A percentile compares a stretch with the other conserved stretches of the same genome.
phyloP scores from a whole-genome alignment of 495 filamentous ascomycete species.

The Bacidia rubella region DNA sequence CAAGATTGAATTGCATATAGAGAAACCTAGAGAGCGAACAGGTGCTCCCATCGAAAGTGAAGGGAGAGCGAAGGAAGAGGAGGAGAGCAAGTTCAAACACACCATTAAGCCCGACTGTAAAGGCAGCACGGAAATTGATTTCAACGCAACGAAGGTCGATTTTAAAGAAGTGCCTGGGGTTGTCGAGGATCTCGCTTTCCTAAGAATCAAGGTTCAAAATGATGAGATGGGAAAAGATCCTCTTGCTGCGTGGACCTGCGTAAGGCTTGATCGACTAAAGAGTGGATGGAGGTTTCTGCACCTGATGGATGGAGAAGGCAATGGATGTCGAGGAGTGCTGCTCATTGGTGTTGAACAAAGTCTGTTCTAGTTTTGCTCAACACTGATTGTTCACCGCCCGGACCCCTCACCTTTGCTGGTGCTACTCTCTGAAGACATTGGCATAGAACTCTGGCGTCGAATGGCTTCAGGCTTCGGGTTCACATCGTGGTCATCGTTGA shows the following conservation, averaged over 20 bases:
- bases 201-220: constrained; percentile 78
- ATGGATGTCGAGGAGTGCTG: constrained; percentile 46
- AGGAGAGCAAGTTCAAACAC: constrained; percentile 42
- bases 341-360: constrained; percentile 55
- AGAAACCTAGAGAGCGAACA: constrained; percentile 33
- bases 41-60: constrained; percentile 30
- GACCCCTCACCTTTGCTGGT: no score
- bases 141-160: constrained; percentile 44
- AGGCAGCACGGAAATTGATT: constrained; percentile 54
- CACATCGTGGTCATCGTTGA: no score
- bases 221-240: constrained; percentile 63
- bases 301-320: constrained; percentile 50
- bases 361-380: constrained; percentile 3
- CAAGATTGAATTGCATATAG: constrained; percentile 70
- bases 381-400: no score
- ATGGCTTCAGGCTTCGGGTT: no score
- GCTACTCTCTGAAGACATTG: no score
- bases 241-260: constrained; percentile 76
- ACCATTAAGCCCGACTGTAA: constrained; percentile 45
- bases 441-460: no score
- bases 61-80: constrained; percentile 27
- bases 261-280: constrained; percentile 65
- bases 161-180: constrained; percentile 52
- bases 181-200: constrained; percentile 65
- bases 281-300: constrained; percentile 65